Evolutionary conservation across 139 green algal species (phyloP), one percentile per base, ranked within the genome.

Genomic region (Astrephomene gubernaculifera): DNA sequence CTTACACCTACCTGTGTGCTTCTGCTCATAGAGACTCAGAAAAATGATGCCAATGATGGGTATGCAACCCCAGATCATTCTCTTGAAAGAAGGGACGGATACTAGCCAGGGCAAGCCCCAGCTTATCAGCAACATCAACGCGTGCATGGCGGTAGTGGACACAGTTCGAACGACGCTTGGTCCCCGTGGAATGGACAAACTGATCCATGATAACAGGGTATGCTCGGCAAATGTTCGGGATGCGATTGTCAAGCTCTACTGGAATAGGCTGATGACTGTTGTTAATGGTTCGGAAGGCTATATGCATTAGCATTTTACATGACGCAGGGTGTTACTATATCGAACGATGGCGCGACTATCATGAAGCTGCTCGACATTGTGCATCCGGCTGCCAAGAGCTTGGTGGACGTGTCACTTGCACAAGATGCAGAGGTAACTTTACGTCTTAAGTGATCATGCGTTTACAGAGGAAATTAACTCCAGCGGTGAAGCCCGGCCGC

Each of bases 361-460:
- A 99, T 99, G 97, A 98, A 98, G 90, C 95, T 98, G 9, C 93
- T 99, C 41, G 97, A 99, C 82, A 98, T 99, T 57, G 96, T 99
- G 49, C 97, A 99, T 87, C 97, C 97, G 27, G 97, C 97, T 2
- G 97, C 97, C 21, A 99, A 99, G 86, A 95, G 91, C 1, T 91
- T 99, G 31, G 96, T 97, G 31, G 97, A 99, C 83, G 99, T 99
- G 29, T 98, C 96, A 1, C 85, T 97, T 31, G 97, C 95, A 21
- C 97, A 99, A 82, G 97, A 99, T 68, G 94, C 96, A 25, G 96
- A 98, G 94, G 63, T 88, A 38, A n/a, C n/a, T n/a, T n/a, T n/a
- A n/a, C 1, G 44, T 22, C 14, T 19, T 31, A 22, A 49, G 69
- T 81, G 6, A 25, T n/a, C n/a, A n/a, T n/a, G 33, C 45, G 22